phyloP scores from a whole-genome alignment of 2,329 filamentous ascomycete genomes.

The Colletotrichum eremochloae region DNA sequence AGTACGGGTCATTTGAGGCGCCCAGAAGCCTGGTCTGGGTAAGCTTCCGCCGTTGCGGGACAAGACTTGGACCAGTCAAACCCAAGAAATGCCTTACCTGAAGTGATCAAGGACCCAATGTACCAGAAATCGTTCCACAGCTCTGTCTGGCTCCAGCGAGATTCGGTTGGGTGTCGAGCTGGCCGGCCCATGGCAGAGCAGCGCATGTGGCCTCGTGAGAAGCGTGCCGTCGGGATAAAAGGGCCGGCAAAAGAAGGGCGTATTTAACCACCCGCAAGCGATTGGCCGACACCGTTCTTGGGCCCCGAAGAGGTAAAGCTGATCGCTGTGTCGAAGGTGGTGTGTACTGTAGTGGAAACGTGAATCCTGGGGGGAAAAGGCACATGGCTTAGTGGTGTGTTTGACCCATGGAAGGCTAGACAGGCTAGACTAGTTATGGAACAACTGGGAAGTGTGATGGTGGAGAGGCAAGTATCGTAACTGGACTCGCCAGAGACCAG shows the following conservation, averaged over 20 bases:
- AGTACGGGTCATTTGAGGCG: background rate
- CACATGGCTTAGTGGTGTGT: slow-evolving; percentile 5
- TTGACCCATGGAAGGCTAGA: background rate
- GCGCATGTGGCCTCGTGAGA: slow-evolving; percentile 42
- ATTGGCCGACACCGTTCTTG: slow-evolving; percentile 20
- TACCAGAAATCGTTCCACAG: slow-evolving; percentile 20
- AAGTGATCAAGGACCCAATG: slow-evolving; percentile 17
- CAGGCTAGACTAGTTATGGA: slow-evolving; percentile 14
- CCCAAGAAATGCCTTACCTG: background rate
- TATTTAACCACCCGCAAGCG: slow-evolving; percentile 46
- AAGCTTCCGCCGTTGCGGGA: slow-evolving; percentile 29
- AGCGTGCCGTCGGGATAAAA: slow-evolving; percentile 44
- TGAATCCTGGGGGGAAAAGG: slow-evolving; percentile 23
- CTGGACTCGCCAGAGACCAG: slow-evolving; percentile 19
- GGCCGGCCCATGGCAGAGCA: slow-evolving; percentile 12
- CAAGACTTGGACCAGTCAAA: background rate
- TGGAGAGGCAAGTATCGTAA: slow-evolving; percentile 18
- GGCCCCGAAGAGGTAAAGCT: slow-evolving; percentile 10
- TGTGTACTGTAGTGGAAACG: slow-evolving; percentile 15
- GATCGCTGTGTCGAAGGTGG: slow-evolving; percentile 14
- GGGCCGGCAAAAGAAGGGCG: slow-evolving; percentile 46
- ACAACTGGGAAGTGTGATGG: slow-evolving; percentile 19
- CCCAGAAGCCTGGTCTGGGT: slow-evolving; percentile 17
- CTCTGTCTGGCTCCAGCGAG: slow-evolving; percentile 28
- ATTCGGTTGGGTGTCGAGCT: slow-evolving; percentile 20